Percentiles rank a stretch among this genome's conserved stretches.
phyloP scores from a whole-genome alignment of 2,329 filamentous ascomycete genomes.

The Thermothelomyces thermophilus region DNA sequence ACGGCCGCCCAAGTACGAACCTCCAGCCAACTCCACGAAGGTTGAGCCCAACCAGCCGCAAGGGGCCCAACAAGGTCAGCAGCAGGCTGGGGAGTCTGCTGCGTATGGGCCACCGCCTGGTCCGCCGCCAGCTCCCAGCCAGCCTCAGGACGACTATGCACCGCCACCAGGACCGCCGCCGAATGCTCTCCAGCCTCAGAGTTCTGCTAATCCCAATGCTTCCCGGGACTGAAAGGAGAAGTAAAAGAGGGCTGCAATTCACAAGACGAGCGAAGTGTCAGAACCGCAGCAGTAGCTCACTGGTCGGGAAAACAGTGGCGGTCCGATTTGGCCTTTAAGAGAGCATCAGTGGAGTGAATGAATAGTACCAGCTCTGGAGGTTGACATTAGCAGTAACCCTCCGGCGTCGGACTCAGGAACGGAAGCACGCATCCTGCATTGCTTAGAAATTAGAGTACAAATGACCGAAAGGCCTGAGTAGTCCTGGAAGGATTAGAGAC shows the following conservation, averaged over 20 bases:
- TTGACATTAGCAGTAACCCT: not conserved
- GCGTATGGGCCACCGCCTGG: conserved; percentile 42
- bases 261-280: not conserved
- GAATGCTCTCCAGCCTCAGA: conserved; percentile 19
- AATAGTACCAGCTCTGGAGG: not conserved
- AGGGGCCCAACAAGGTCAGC: conserved; percentile 27
- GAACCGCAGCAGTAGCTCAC: not conserved
- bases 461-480: not conserved
- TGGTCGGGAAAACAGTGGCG: not conserved
- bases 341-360: too few species aligned
- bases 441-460: conserved; percentile 1
- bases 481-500: not conserved
- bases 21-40: conserved; percentile 41
- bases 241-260: not conserved
- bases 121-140: conserved; percentile 32
- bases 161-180: conserved; percentile 14
- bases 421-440: not conserved
- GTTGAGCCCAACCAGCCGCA: conserved; percentile 44
- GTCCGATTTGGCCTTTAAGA: too few species aligned
- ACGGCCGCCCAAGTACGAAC: conserved; percentile 50
- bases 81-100: conserved; percentile 18
- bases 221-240: conserved; percentile 17
- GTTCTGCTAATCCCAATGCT: conserved; percentile 20
- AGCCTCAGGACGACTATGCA: conserved; percentile 2
- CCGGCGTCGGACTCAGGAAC: not conserved